Percentiles rank a stretch among this genome's conserved stretches.
phyloP scores from a whole-genome alignment of 306 rosid genomes.

The Dalbergia oliveri region DNA sequence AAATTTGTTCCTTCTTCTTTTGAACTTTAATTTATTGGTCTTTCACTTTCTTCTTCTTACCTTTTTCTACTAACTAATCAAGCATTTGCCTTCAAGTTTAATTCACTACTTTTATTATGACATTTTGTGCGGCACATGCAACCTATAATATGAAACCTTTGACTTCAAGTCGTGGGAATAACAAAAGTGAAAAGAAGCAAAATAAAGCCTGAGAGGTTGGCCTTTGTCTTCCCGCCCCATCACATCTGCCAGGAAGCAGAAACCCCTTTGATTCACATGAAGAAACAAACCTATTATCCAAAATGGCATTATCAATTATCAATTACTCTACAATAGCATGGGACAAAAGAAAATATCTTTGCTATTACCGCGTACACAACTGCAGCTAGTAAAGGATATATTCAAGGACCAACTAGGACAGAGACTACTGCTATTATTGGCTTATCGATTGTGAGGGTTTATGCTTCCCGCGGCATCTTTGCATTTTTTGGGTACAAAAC shows the following conservation, averaged over 20 bases:
- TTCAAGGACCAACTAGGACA: background rate
- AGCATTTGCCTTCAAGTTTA: background rate
- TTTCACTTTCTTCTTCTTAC: constrained; percentile 22
- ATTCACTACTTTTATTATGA: background rate
- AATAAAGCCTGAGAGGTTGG: background rate
- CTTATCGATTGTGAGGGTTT: no score
- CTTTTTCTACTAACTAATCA: background rate
- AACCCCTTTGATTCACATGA: constrained; percentile 2
- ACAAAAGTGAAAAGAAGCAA: background rate
- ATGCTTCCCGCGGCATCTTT: no score
- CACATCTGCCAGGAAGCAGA: constrained; percentile 3
- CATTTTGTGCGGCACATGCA: constrained; percentile 7
- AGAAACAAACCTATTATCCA: background rate
- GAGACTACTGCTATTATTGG: background rate
- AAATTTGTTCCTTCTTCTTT: constrained; percentile 18
- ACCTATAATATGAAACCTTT: constrained; percentile 2
- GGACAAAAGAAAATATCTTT: background rate
- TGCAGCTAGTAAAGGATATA: background rate
- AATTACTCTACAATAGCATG: background rate
- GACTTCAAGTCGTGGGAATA: constrained; percentile 1
- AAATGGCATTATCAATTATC: background rate
- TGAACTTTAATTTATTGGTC: background rate
- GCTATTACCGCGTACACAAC: background rate
- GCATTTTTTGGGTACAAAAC: no score
- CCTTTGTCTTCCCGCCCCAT: constrained; percentile 6